Evolutionary conservation across 2,329 filamentous ascomycete genomes (phyloP).

Genomic region (Ascosphaera acerosa): DNA sequence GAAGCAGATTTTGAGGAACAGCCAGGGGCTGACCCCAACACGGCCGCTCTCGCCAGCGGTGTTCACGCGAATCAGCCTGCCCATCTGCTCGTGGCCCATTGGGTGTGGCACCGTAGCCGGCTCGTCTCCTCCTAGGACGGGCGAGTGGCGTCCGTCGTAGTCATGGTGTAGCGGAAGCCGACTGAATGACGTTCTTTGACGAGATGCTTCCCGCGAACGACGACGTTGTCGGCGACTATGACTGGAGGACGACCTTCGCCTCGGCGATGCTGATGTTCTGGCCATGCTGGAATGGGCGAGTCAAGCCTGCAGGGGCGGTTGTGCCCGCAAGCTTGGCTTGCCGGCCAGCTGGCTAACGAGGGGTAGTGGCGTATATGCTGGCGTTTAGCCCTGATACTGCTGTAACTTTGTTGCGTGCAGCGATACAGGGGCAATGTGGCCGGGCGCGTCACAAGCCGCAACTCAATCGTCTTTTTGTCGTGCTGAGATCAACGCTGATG

Average conservation of each 20-base stretch:
- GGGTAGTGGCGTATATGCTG: too few species aligned
- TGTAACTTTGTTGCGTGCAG: too few species aligned
- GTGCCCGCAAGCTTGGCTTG: too few species aligned
- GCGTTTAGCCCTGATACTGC: too few species aligned
- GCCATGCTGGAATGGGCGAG: too few species aligned
- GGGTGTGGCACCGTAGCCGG: not conserved
- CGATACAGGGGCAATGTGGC: too few species aligned
- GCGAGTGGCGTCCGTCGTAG: not conserved
- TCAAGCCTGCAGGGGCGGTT: too few species aligned
- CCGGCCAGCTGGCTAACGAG: too few species aligned
- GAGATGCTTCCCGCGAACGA: not conserved
- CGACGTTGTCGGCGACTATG: not conserved
- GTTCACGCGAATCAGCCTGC: constrained; percentile 12
- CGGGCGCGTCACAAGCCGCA: too few species aligned
- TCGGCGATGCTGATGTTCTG: too few species aligned
- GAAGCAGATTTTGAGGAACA: constrained; percentile 39
- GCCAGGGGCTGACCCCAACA: constrained; percentile 34
- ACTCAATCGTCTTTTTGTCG: too few species aligned
- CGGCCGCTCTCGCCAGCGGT: constrained; percentile 41
- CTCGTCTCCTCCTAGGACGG: not conserved
- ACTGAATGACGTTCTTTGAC: not conserved
- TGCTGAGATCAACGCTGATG: too few species aligned
- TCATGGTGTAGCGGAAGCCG: not conserved
- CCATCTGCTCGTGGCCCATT: not conserved
- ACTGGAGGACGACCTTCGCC: not conserved